A percentile compares a stretch with the other conserved stretches of the same genome.
phyloP scores from a whole-genome alignment of 1,284 basidiomycete genomes.

The Heimioporus punctisporus region DNA sequence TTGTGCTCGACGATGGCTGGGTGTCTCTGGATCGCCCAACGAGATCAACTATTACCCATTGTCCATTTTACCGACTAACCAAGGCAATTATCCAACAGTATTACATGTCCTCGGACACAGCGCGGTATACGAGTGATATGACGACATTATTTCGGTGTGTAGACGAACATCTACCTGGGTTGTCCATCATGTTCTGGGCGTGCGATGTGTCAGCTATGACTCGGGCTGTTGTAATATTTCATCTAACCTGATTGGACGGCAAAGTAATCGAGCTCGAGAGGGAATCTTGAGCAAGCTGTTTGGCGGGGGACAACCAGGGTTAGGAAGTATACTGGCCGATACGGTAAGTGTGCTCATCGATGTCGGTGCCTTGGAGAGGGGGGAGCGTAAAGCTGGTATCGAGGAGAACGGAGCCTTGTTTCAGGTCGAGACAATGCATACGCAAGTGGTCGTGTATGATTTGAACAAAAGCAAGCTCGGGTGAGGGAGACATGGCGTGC shows the following conservation, averaged over 20 bases:
- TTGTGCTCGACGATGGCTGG: slow-evolving; percentile 91
- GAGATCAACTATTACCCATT: slow-evolving; percentile 79
- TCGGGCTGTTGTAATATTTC: slow-evolving; percentile 79
- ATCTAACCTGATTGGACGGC: slow-evolving; percentile 89
- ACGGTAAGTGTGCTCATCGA: slow-evolving; percentile 90
- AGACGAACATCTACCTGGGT: slow-evolving; percentile 78
- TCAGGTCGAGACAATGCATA: slow-evolving; percentile 79
- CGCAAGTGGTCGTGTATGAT: slow-evolving; percentile 83
- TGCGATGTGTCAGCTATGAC: slow-evolving; percentile 63
- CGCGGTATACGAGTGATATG: slow-evolving; percentile 79
- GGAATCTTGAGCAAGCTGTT: slow-evolving; percentile 58
- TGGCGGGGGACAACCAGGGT: slow-evolving; percentile 83
- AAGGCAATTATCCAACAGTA: slow-evolving; percentile 96
- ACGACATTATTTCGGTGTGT: slow-evolving; percentile 95
- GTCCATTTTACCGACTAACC: slow-evolving; percentile 75
- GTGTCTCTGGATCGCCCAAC: slow-evolving; percentile 53
- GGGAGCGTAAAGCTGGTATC: slow-evolving; percentile 86
- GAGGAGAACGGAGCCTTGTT: slow-evolving; percentile 80
- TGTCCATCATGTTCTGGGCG: slow-evolving; percentile 60
- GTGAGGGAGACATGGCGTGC: slow-evolving; percentile 63
- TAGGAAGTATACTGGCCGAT: slow-evolving; percentile 77
- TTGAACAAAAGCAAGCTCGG: slow-evolving; percentile 64
- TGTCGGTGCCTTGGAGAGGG: slow-evolving; percentile 77
- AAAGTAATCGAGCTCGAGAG: slow-evolving; percentile 75
- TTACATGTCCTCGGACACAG: slow-evolving; percentile 85